phyloP scores from a whole-genome alignment of 805 yeast genomes.

The Saturnispora gosingensis region DNA sequence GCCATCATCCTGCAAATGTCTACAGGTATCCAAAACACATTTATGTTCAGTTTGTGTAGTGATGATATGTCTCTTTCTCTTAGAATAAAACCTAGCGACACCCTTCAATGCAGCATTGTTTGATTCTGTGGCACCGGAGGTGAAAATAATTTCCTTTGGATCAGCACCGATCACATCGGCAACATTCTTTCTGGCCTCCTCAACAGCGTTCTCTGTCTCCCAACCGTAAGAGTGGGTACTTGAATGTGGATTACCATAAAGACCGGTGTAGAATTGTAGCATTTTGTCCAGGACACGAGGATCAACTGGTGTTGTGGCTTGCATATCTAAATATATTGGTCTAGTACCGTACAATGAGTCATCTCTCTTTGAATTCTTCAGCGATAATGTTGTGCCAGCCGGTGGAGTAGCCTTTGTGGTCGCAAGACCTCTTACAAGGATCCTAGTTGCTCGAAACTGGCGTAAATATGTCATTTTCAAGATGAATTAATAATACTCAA shows the following conservation, averaged over 20 bases:
- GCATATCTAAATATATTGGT: conserved; percentile 95
- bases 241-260: conserved; percentile 97
- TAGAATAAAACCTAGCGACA: conserved; percentile 84
- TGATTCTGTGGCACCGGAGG: conserved; percentile 96
- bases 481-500: background rate
- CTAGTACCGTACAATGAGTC: conserved; percentile 50
- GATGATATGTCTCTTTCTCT: conserved; percentile 86
- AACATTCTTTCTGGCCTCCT: conserved; percentile 70
- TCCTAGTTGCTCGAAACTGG: background rate
- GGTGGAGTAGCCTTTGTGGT: conserved; percentile 29
- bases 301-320: conserved; percentile 97
- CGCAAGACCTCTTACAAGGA: conserved; percentile 1
- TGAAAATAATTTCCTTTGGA: conserved; percentile 92
- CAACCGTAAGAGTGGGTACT: conserved; percentile 97
- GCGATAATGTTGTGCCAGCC: conserved; percentile 35
- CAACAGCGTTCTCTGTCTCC: conserved; percentile 94
- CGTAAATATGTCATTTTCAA: conserved; percentile 3
- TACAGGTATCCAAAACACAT: conserved; percentile 95
- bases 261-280: conserved; percentile 80
- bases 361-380: conserved; percentile 37
- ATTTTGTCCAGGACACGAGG: conserved; percentile 90
- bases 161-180: conserved; percentile 87
- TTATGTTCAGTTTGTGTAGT: conserved; percentile 97
- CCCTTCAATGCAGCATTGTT: conserved; percentile 95
- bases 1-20: conserved; percentile 93